A percentile compares a stretch with the other conserved stretches of the same genome.
Evolutionary conservation across 169 alveolate genomes (phyloP).

Genomic region (Toxoplasma gondii): DNA sequence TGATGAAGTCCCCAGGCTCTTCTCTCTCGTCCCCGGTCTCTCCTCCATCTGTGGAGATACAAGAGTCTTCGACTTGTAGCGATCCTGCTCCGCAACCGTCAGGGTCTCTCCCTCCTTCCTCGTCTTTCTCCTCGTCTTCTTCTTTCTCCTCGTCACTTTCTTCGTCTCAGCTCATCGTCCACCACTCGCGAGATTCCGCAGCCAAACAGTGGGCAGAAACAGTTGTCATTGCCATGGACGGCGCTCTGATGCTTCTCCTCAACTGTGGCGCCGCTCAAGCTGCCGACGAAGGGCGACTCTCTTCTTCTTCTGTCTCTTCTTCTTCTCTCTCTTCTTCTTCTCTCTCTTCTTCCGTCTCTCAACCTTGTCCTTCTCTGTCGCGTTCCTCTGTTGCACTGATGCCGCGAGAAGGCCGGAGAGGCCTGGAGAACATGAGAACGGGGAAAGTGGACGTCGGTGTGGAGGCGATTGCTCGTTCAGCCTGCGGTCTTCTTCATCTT

Average conservation of each 20-base stretch:
- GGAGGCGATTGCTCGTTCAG: neutral
- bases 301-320: too few species aligned
- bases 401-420: too few species aligned
- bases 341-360: too few species aligned
- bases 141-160: neutral
- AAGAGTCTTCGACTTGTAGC: too few species aligned
- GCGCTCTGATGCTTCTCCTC: conserved; percentile 14
- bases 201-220: conserved; percentile 35
- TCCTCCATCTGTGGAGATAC: too few species aligned
- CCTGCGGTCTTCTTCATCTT: neutral
- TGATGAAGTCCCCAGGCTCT: too few species aligned
- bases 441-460: neutral
- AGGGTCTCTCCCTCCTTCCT: neutral
- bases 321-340: too few species aligned
- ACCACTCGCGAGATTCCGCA: conserved; percentile 13
- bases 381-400: too few species aligned
- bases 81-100: neutral
- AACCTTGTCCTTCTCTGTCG: too few species aligned
- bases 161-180: neutral
- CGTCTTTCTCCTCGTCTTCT: neutral
- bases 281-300: neutral
- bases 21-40: too few species aligned
- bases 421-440: too few species aligned
- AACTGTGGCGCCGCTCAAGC: neutral
- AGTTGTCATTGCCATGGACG: conserved; percentile 15